Evolutionary conservation across 2,329 filamentous ascomycete genomes (phyloP).

Genomic region (Xylaria polymorpha): DNA sequence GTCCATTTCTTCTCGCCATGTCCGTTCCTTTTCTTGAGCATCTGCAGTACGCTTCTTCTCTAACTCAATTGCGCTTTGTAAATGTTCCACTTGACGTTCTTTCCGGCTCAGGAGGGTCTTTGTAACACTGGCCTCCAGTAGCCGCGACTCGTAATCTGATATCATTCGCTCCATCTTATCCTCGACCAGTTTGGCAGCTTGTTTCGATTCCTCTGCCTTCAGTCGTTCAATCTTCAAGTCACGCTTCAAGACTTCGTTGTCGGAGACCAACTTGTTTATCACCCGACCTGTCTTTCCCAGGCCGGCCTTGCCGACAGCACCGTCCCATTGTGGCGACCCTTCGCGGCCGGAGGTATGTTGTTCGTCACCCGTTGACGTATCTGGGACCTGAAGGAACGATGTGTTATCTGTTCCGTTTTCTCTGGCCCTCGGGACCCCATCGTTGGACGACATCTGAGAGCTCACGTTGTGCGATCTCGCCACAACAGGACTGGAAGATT

Average conservation of each 20-base stretch:
- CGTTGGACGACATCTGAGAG: constrained; percentile 45
- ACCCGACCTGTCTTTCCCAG: constrained; percentile 80
- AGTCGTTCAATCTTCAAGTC: constrained; percentile 75
- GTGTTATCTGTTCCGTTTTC: constrained; percentile 41
- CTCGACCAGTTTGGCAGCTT: constrained; percentile 73
- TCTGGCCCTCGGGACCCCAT: constrained; percentile 38
- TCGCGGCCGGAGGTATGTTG: constrained; percentile 46
- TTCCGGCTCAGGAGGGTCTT: constrained; percentile 77
- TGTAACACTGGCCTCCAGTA: constrained; percentile 77
- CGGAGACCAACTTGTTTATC: constrained; percentile 83
- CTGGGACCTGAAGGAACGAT: constrained; percentile 52
- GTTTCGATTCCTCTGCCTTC: constrained; percentile 76
- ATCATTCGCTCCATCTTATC: constrained; percentile 77
- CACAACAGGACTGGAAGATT: constrained; percentile 39
- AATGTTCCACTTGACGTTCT: constrained; percentile 77
- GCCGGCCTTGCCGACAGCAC: constrained; percentile 75
- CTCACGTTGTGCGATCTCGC: constrained; percentile 34
- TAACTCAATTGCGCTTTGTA: constrained; percentile 71
- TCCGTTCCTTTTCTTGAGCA: constrained; percentile 69
- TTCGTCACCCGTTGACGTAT: constrained; percentile 50
- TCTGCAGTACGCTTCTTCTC: constrained; percentile 71
- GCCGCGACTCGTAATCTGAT: constrained; percentile 74
- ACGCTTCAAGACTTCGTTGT: constrained; percentile 81
- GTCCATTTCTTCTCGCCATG: constrained; percentile 73
- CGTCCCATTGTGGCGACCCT: constrained; percentile 65